A percentile compares a stretch with the other conserved stretches of the same genome.
These are phyloP conservation scores for Solanum piurae DNA, from an alignment of 257 asterid genomes.

Conservation along the genomic window DNA sequence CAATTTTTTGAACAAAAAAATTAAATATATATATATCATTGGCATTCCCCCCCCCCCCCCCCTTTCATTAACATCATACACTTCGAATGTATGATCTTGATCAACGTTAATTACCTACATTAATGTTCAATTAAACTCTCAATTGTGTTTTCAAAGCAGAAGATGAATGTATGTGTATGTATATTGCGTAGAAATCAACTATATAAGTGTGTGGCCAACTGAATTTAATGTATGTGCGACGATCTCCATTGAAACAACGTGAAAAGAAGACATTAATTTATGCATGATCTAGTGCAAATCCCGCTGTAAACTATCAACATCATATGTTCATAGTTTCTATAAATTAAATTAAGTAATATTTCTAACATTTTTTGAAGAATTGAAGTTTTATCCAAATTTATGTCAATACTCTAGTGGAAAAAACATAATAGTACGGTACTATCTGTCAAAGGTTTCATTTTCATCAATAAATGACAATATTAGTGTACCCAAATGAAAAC, in stretches of 20 bases:
- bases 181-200: neutral
- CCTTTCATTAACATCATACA: no score
- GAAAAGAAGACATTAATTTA: neutral
- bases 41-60: no score
- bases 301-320: neutral
- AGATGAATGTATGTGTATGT: neutral
- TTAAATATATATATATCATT: no score
- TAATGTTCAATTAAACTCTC: no score
- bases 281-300: neutral
- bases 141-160: neutral
- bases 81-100: no score
- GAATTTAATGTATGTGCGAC: neutral
- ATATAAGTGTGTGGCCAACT: neutral
- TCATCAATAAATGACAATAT: conserved; percentile 24
- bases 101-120: no score
- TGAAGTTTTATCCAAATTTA: neutral
- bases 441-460: neutral
- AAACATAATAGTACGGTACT: neutral
- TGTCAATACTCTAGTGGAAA: neutral
- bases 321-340: neutral
- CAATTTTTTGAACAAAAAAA: no score
- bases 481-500: conserved; percentile 9
- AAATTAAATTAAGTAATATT: neutral
- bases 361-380: neutral
- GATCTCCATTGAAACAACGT: no score